phyloP scores from a whole-genome alignment of 2,329 filamentous ascomycete genomes.

The Penicillium olsonii region DNA sequence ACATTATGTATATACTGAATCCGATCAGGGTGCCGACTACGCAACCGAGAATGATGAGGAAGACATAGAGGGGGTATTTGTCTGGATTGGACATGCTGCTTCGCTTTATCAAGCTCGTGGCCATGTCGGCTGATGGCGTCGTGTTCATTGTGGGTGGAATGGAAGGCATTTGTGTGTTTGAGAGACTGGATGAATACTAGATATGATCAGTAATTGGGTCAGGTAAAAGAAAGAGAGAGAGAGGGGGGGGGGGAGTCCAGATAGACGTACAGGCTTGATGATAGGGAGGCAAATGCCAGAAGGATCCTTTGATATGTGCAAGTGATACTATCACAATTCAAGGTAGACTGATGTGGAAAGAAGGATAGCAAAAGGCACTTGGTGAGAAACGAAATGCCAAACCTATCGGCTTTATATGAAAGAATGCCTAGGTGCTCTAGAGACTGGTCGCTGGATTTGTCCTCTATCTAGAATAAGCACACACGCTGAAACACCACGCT shows the following conservation, averaged over 20 bases:
- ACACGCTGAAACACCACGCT: constrained; percentile 17
- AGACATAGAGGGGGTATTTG: constrained; percentile 26
- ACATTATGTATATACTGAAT: constrained; percentile 22
- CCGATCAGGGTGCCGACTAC: constrained; percentile 23
- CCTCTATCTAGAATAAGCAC: constrained; percentile 15
- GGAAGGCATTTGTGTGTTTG: constrained; percentile 1
- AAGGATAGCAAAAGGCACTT: background rate
- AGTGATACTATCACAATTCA: background rate
- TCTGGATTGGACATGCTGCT: constrained; percentile 6
- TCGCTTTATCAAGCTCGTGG: constrained; percentile 17
- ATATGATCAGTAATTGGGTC: background rate
- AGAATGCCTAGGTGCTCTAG: too few species aligned
- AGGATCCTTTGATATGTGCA: background rate
- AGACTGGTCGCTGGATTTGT: too few species aligned
- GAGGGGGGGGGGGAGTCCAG: too few species aligned
- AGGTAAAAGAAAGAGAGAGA: background rate
- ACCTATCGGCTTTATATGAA: constrained; percentile 1
- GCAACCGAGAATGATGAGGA: constrained; percentile 30
- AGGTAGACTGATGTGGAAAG: background rate
- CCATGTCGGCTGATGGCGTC: constrained; percentile 4
- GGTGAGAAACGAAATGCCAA: background rate
- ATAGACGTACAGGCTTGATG: background rate
- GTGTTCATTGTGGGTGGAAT: background rate
- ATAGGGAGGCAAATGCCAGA: background rate
- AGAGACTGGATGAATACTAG: background rate